Evolutionary conservation across 805 yeast species (phyloP).

Genomic region (Lachancea quebecensis): DNA sequence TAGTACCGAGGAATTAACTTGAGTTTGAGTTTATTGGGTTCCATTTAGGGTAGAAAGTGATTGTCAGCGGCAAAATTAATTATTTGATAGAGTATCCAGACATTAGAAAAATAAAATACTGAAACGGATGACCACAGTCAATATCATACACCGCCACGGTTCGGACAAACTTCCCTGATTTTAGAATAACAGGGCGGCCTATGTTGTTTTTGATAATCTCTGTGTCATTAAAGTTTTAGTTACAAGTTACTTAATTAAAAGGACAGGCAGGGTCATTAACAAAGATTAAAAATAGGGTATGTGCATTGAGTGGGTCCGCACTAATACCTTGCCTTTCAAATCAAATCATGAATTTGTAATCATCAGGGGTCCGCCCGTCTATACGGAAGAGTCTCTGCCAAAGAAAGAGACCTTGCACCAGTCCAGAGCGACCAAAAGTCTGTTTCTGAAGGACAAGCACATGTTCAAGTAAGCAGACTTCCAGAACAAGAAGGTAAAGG

Average conservation of each 20-base stretch:
- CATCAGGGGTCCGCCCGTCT: background rate
- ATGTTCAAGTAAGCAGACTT: slow-evolving; percentile 87
- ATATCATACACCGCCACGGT: too few species aligned
- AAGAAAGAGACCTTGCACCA: slow-evolving; percentile 84
- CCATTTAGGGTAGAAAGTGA: too few species aligned
- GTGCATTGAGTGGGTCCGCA: background rate
- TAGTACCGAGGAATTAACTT: too few species aligned
- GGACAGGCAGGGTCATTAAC: background rate
- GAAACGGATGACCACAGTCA: too few species aligned
- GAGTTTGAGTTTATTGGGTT: too few species aligned
- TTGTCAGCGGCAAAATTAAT: too few species aligned
- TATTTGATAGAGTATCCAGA: too few species aligned
- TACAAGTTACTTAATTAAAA: background rate
- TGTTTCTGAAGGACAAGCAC: slow-evolving; percentile 86
- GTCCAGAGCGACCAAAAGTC: slow-evolving; percentile 76
- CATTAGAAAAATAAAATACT: too few species aligned
- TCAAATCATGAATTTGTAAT: background rate
- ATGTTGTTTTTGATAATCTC: background rate
- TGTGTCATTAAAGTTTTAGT: background rate
- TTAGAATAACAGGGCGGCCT: too few species aligned
- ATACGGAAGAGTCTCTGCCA: slow-evolving; percentile 70
- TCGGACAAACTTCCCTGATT: too few species aligned
- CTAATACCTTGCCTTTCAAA: background rate
- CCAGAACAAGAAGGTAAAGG: slow-evolving; percentile 88
- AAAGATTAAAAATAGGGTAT: background rate